phyloP scores from a whole-genome alignment of 2,329 filamentous ascomycete species.

The Macroventuria anomochaeta region DNA sequence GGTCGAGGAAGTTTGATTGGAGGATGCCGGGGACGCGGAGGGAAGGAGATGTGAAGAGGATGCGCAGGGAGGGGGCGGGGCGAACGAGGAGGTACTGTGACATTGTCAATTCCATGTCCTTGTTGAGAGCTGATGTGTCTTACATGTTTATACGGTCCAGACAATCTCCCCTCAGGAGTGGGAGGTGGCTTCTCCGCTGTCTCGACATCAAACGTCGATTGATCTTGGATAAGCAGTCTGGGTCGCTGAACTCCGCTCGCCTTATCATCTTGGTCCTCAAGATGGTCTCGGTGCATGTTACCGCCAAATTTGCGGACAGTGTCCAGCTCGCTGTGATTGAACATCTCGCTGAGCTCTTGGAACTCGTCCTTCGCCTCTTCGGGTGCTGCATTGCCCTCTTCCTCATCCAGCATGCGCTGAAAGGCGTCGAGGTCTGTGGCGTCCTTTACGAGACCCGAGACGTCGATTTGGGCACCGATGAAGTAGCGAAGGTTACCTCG shows the following conservation, averaged over 20 bases:
- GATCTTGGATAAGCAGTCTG: constrained; percentile 58
- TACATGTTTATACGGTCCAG: constrained; percentile 65
- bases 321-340: constrained; percentile 71
- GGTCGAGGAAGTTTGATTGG: constrained; percentile 57
- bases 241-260: constrained; percentile 47
- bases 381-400: constrained; percentile 38
- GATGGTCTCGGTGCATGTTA: constrained; percentile 64
- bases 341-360: constrained; percentile 70
- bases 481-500: constrained; percentile 71
- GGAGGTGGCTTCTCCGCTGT: constrained; percentile 19
- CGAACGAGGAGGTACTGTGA: constrained; percentile 56
- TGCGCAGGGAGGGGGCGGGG: constrained; percentile 56
- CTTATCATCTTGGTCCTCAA: constrained; percentile 56
- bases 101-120: constrained; percentile 8
- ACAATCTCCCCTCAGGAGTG: constrained; percentile 37
- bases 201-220: constrained; percentile 42
- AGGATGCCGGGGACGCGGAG: constrained; percentile 58
- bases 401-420: constrained; percentile 54
- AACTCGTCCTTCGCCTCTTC: constrained; percentile 65
- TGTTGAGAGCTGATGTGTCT: constrained; percentile 27
- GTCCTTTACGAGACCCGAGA: constrained; percentile 72
- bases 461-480: constrained; percentile 75
- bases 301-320: constrained; percentile 69
- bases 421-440: constrained; percentile 70
- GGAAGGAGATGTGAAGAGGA: constrained; percentile 58